These are phyloP conservation scores for Nicotiana knightiana DNA, from an alignment of 257 asterid genomes.

Conservation along the genomic window DNA sequence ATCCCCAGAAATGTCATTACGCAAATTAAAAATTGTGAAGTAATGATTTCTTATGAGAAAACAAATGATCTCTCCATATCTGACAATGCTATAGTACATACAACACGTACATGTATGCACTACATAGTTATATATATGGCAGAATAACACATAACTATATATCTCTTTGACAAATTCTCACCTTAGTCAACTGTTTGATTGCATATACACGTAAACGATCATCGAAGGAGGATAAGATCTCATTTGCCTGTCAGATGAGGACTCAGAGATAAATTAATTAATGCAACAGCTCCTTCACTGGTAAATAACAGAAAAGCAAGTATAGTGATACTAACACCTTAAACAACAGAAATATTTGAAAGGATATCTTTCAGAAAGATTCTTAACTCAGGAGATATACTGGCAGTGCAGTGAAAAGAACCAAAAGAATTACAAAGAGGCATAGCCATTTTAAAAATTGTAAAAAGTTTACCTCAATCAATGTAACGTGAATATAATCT, in stretches of 20 bases:
- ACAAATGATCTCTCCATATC: background rate
- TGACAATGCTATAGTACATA: background rate
- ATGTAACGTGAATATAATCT: slow-evolving; percentile 79
- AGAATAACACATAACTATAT: background rate
- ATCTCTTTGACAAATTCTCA: slow-evolving; percentile 24
- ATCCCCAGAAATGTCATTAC: background rate
- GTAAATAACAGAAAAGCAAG: no score
- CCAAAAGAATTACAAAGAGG: no score
- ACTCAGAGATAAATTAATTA: background rate
- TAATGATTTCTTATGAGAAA: background rate
- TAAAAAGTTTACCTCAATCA: slow-evolving; percentile 59
- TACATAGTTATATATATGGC: background rate
- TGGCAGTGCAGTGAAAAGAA: no score
- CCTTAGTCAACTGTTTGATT: slow-evolving; percentile 81
- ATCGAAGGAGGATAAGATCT: slow-evolving; percentile 89
- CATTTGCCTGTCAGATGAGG: slow-evolving; percentile 67
- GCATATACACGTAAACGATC: slow-evolving; percentile 87
- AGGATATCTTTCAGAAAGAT: no score
- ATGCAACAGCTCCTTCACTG: no score
- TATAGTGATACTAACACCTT: no score
- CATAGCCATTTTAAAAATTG: background rate
- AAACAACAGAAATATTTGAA: no score
- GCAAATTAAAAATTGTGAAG: background rate
- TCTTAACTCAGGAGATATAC: no score
- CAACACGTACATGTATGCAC: background rate